phyloP scores from a whole-genome alignment of 2,329 filamentous ascomycete species.

The Coniella lustricola region DNA sequence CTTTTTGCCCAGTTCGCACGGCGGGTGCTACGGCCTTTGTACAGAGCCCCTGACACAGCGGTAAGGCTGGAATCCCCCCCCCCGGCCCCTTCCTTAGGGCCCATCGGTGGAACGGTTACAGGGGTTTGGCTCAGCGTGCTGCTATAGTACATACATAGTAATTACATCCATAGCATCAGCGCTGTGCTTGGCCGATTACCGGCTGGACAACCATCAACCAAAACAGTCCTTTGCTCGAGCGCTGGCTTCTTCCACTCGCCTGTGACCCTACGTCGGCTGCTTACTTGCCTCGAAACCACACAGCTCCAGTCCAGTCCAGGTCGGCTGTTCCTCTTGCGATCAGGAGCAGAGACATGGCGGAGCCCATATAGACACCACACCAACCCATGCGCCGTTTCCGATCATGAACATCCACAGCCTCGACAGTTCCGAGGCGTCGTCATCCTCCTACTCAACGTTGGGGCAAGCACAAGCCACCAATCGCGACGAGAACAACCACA shows the following conservation, averaged over 20 bases:
- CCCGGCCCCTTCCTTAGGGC: too few relatives aligned
- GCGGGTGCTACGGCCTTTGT: too few relatives aligned
- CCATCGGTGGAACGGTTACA: too few relatives aligned
- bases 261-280: neutral
- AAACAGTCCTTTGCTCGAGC: too few relatives aligned
- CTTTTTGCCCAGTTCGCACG: too few relatives aligned
- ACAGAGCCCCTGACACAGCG: too few relatives aligned
- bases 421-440: constrained; percentile 21
- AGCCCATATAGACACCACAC: constrained; percentile 3
- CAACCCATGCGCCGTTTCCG: constrained; percentile 9
- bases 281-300: neutral
- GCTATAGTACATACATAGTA: too few relatives aligned
- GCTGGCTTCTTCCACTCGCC: neutral
- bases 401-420: constrained; percentile 16
- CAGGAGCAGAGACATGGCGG: constrained; percentile 12
- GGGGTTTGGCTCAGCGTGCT: too few relatives aligned
- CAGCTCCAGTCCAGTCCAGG: constrained; percentile 4
- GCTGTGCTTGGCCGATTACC: too few relatives aligned
- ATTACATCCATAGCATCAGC: too few relatives aligned
- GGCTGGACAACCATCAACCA: too few relatives aligned
- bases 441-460: constrained; percentile 21
- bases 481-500: constrained; percentile 41
- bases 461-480: constrained; percentile 27
- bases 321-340: constrained; percentile 1
- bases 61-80: too few relatives aligned